Evolutionary conservation across 805 yeast species (phyloP), one percentile per base, ranked within the genome.

Genomic region (Yueomyces sp.): DNA sequence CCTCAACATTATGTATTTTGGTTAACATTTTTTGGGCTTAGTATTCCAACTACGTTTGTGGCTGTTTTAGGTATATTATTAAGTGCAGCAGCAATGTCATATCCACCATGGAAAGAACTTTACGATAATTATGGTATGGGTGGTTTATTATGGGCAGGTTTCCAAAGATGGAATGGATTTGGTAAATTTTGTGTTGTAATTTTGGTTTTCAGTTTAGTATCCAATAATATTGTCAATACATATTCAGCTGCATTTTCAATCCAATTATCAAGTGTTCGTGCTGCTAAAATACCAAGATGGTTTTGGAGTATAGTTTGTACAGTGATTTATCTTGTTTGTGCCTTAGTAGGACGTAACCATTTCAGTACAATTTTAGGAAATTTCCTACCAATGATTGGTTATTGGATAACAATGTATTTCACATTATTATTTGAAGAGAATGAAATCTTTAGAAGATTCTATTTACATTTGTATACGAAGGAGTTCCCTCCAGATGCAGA

Each of bases 311-410:
- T 84, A 39, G 59, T 74, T 4, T 71, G 81, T 28, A 80, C 86
- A 11, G 72, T 68, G 1, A 64, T 82, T 27, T 82, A 79, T 53
- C 66, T 83, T 48, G 76, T 81, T 3, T 73, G 85, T 57, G 79
- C 94, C 1, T 63, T 85, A 46, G 88, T 74, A 27, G 95, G 95
- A 8, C 71, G 81, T 52, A 65, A 80, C 56, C 78, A 79, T 52
- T 81, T 86, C 57, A 69, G 85, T 45, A 69, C 76, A 3, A 84
- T 86, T 47, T 65, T 85, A 51, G 77, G 85, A 8, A 85, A 85
- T 54, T 85, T 85, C 62, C 66, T 85, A 53, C 95, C 95, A 7
- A 85, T 85, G 95, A 74, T 85, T 46, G 94, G 94, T 2, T 85
- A 85, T 63, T 85, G 95, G 95, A 75, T 84, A 44, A 76, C 88